phyloP scores from a whole-genome alignment of 2,329 filamentous ascomycete genomes.

The Claviceps africana region DNA sequence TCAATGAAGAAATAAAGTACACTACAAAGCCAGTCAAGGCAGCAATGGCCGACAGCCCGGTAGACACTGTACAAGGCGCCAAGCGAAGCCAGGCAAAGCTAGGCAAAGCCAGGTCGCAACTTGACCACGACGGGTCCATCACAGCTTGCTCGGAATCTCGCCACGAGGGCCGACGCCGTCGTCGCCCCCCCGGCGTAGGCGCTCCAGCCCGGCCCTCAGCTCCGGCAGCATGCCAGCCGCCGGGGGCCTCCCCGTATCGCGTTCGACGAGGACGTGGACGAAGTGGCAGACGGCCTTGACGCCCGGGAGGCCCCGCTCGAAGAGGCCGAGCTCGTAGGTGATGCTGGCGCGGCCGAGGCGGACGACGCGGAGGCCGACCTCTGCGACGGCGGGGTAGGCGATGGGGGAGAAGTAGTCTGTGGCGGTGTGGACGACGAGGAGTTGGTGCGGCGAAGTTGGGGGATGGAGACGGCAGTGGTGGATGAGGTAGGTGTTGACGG shows the following conservation, averaged over 20 bases:
- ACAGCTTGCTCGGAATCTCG: neutral
- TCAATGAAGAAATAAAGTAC: too few species aligned
- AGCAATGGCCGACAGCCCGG: neutral
- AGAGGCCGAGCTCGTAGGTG: constrained; percentile 79
- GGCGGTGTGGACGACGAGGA: constrained; percentile 72
- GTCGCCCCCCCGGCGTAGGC: neutral
- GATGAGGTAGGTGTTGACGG: constrained; percentile 82
- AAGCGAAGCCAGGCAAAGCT: too few species aligned
- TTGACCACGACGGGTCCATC: neutral
- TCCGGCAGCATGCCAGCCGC: constrained; percentile 46
- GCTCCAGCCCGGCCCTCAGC: constrained; percentile 41
- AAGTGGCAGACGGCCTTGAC: constrained; percentile 79
- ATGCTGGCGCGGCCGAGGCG: constrained; percentile 79
- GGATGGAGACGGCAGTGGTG: constrained; percentile 62
- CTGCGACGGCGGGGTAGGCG: constrained; percentile 67
- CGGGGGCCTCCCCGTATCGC: constrained; percentile 54
- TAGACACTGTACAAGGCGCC: neutral
- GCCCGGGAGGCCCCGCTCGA: constrained; percentile 55
- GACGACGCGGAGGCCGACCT: constrained; percentile 68
- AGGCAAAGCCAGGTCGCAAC: neutral
- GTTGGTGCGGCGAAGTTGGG: constrained; percentile 55
- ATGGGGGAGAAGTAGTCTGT: constrained; percentile 76
- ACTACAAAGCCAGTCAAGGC: too few species aligned
- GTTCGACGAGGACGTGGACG: constrained; percentile 78
- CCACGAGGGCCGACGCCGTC: too few species aligned